These are phyloP conservation scores for Ogataea trehalophila DNA, from an alignment of 805 yeast genomes.

Conservation along the genomic window DNA sequence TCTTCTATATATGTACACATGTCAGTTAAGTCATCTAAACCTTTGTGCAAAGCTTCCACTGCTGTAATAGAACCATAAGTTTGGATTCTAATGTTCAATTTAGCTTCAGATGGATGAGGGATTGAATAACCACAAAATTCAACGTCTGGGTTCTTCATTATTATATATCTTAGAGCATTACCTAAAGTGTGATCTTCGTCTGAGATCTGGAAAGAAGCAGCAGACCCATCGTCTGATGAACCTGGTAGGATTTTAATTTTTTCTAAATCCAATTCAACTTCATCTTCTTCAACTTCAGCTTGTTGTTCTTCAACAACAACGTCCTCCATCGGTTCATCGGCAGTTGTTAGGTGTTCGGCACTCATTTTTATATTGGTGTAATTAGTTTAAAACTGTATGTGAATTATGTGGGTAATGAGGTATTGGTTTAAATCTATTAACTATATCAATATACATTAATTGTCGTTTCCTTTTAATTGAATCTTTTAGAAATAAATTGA, in stretches of 20 bases:
- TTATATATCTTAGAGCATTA: conserved; percentile 86
- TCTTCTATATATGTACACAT: conserved; percentile 81
- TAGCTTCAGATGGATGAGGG: conserved; percentile 95
- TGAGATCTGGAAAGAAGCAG: conserved; percentile 87
- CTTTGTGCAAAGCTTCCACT: conserved; percentile 87
- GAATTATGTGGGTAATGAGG: not conserved
- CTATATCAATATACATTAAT: too few relatives aligned
- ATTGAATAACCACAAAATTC: conserved; percentile 98
- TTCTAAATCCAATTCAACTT: conserved; percentile 41
- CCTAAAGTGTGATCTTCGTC: conserved; percentile 98
- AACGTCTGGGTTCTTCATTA: conserved; percentile 96
- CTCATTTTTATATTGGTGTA: not conserved
- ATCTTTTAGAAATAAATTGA: too few relatives aligned
- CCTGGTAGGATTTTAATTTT: conserved; percentile 76
- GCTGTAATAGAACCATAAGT: conserved; percentile 86
- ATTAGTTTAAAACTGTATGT: too few relatives aligned
- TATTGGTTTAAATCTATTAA: too few relatives aligned
- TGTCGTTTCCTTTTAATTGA: too few relatives aligned
- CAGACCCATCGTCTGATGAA: conserved; percentile 85
- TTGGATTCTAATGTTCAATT: conserved; percentile 86
- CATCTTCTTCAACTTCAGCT: conserved; percentile 30
- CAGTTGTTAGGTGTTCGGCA: conserved; percentile 3
- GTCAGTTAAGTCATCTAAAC: conserved; percentile 77
- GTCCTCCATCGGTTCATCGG: conserved; percentile 14
- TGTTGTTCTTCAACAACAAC: conserved; percentile 20